phyloP scores from a whole-genome alignment of 2,329 filamentous ascomycete species.

The Ceratocystis alfenasii region DNA sequence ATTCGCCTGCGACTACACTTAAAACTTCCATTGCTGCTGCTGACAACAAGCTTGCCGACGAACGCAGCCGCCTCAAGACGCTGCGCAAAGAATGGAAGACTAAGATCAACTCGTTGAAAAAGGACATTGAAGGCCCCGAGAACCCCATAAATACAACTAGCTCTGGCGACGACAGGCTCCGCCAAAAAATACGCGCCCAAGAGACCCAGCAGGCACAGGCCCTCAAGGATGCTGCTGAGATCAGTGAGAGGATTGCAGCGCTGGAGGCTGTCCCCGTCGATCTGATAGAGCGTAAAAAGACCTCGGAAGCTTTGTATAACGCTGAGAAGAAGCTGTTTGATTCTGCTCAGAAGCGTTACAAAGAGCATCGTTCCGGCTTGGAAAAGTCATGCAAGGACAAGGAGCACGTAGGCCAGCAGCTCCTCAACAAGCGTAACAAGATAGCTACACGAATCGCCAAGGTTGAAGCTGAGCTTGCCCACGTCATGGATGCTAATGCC shows the following conservation, averaged over 20 bases:
- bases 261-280: constrained; percentile 52
- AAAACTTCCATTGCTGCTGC: constrained; percentile 63
- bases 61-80: constrained; percentile 56
- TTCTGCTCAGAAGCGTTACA: constrained; percentile 41
- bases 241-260: constrained; percentile 36
- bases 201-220: constrained; percentile 59
- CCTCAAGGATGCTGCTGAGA: constrained; percentile 42
- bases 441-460: constrained; percentile 59
- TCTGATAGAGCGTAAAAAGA: constrained; percentile 45
- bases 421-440: constrained; percentile 60
- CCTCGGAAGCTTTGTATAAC: constrained; percentile 41
- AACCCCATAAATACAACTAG: constrained; percentile 56
- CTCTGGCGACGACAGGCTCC: constrained; percentile 62
- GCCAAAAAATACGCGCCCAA: constrained; percentile 64
- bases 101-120: constrained; percentile 53
- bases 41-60: constrained; percentile 57
- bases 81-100: constrained; percentile 64
- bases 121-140: constrained; percentile 60
- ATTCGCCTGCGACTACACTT: constrained; percentile 65
- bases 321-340: constrained; percentile 50
- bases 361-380: constrained; percentile 47
- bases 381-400: constrained; percentile 52
- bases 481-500: constrained; percentile 56
- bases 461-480: constrained; percentile 59
- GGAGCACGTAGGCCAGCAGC: constrained; percentile 50